Evolutionary conservation across 2,329 filamentous ascomycete species (phyloP).

Genomic region (Scopulariopsis brevicaulis): DNA sequence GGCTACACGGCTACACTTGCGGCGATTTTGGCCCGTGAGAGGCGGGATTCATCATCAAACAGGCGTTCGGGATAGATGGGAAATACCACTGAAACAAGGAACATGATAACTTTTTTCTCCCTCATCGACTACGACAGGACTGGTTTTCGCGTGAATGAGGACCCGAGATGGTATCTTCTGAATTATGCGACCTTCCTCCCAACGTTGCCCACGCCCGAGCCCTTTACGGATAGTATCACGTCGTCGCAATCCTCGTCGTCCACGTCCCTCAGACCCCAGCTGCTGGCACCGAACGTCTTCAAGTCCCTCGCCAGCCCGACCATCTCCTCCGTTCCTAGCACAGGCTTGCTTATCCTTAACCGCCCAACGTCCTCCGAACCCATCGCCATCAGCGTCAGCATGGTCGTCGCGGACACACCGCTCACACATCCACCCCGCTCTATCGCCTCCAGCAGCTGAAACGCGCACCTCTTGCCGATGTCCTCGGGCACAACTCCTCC

Average conservation of each 20-base stretch:
- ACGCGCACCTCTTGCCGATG: slow-evolving; percentile 77
- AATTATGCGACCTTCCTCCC: slow-evolving; percentile 68
- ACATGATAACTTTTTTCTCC: background rate
- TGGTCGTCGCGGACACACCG: slow-evolving; percentile 56
- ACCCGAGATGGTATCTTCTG: background rate
- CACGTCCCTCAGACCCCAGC: slow-evolving; percentile 78
- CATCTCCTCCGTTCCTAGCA: slow-evolving; percentile 70
- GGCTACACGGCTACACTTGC: slow-evolving; percentile 42
- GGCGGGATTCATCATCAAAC: slow-evolving; percentile 22
- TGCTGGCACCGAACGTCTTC: slow-evolving; percentile 77
- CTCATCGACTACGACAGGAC: background rate
- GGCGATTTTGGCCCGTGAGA: slow-evolving; percentile 32
- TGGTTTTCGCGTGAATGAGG: background rate
- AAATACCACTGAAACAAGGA: background rate
- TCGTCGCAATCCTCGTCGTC: slow-evolving; percentile 56
- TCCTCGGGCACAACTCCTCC: slow-evolving; percentile 85
- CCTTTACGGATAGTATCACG: slow-evolving; percentile 83
- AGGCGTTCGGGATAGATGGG: slow-evolving; percentile 3
- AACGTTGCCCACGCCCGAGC: slow-evolving; percentile 86
- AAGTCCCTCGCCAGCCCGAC: slow-evolving; percentile 76
- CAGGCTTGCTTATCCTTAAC: slow-evolving; percentile 67
- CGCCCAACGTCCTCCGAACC: slow-evolving; percentile 91
- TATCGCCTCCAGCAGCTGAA: slow-evolving; percentile 77
- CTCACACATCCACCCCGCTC: slow-evolving; percentile 74
- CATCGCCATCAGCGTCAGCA: slow-evolving; percentile 93